Evolutionary conservation across 1,139 yeast species (phyloP), one percentile per base, ranked within the genome.

Genomic region (Kodamaea plutei): DNA sequence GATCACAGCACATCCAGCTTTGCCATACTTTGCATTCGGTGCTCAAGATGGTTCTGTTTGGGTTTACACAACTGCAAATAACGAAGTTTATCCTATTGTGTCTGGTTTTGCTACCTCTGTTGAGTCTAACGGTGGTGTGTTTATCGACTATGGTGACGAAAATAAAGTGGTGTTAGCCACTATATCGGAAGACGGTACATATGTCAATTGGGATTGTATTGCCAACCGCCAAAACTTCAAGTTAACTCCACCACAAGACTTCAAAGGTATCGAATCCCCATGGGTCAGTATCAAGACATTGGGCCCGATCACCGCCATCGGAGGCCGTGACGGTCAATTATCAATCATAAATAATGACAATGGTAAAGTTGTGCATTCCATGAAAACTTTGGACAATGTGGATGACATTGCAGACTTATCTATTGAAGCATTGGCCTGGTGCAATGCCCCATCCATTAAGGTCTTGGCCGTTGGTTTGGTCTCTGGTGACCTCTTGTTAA

Each of bases 1-100:
- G 94, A 67, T 91, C 34, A 58, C 70, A 22, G 72, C 78, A 32
- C 98, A 91, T 56, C 96, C 96, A 14, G 62, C 66, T 15, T 53
- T 58, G 42, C 70, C 76, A 18, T 73, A 79, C 35, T 85, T 91
- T 63, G 96, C 97, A n/a, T 85, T 87, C 51, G 97, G 98, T 38
- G 91, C 89, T 23, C 67, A 69, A 8, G 96, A 89, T 55, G 97
- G 98, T 2, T 81, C 95, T 0, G 95, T 89, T 9, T 91, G 96
- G 95, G 88, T 84, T 19, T 91, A 87, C 54, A 84, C 82, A 48
- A 71, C 88, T 28, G 74, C 74, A 25, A 72, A 72, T 33, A 58
- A 71, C n/a, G 23, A 12, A 10, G 55, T 79, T 36, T 81, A 73
- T 26, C 85, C 81, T 53, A 61, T 87, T 27, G 80, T 88, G 75